A percentile compares a stretch with the other conserved stretches of the same genome.
Conservation (phyloP, 805 yeast species). For the Candida succiphila region DNA sequence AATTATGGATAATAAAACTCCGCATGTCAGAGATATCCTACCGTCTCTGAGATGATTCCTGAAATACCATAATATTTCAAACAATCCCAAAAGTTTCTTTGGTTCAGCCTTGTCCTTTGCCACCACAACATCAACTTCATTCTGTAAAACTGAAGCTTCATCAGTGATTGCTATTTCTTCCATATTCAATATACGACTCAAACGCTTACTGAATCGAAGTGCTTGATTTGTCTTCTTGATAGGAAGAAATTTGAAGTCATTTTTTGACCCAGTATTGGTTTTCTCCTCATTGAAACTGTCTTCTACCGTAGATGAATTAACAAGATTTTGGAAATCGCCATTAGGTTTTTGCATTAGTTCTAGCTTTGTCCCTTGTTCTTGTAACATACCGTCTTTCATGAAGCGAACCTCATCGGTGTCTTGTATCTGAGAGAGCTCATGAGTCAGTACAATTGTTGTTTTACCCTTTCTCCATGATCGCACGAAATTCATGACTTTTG, state of each 20-base stretch:
- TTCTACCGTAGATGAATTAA: no score
- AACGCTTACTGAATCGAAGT: no score
- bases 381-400: conserved; percentile 49
- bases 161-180: not conserved
- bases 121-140: not conserved
- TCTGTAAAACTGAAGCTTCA: not conserved
- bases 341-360: conserved; percentile 16
- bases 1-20: conserved; percentile 40
- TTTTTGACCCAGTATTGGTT: not conserved
- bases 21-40: conserved; percentile 21
- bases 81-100: conserved; percentile 16
- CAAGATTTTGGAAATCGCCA: conserved; percentile 1
- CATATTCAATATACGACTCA: no score
- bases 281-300: not conserved
- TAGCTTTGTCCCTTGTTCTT: conserved; percentile 30
- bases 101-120: conserved; percentile 6
- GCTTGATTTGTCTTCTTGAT: no score
- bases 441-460: conserved; percentile 79
- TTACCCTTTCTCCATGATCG: conserved; percentile 51
- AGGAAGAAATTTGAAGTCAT: no score
- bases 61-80: conserved; percentile 18
- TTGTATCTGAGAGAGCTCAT: conserved; percentile 52
- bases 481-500: conserved; percentile 37
- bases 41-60: conserved; percentile 11
- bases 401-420: conserved; percentile 47